These are phyloP conservation scores for Pistacia integerrima DNA, from an alignment of 345 rosid genomes.

Conservation along the genomic window DNA sequence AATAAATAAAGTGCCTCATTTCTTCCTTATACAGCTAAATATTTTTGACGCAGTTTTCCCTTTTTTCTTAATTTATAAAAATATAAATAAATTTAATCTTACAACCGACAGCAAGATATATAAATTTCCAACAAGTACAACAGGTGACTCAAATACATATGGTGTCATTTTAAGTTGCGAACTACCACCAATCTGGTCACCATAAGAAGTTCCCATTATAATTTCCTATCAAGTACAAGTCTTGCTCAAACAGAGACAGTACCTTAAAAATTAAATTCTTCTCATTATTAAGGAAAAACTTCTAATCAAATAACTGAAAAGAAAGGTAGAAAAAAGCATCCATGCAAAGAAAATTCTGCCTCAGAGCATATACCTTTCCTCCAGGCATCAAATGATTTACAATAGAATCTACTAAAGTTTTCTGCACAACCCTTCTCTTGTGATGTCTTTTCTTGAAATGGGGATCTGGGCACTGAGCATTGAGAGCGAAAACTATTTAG, in stretches of 20 bases:
- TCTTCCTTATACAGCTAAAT: no score
- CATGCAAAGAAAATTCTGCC: not conserved
- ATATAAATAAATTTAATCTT: no score
- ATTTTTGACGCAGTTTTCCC: no score
- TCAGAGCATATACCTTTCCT: slow-evolving; percentile 63
- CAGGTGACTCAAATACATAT: not conserved
- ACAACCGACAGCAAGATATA: not conserved
- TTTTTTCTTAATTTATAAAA: no score
- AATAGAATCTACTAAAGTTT: slow-evolving; percentile 69
- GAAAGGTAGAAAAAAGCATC: not conserved
- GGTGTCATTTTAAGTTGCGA: not conserved
- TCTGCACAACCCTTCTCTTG: slow-evolving; percentile 88
- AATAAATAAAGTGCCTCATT: no score
- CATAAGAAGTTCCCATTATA: not conserved
- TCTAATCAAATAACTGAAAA: not conserved
- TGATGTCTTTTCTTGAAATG: slow-evolving; percentile 94
- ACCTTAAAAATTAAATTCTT: not conserved
- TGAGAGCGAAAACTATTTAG: not conserved
- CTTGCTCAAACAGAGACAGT: not conserved
- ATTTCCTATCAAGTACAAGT: not conserved
- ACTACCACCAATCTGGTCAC: not conserved
- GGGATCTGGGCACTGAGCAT: slow-evolving; percentile 86
- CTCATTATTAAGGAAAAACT: not conserved
- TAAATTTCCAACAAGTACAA: not conserved
- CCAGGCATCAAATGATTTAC: slow-evolving; percentile 56